phyloP scores from a whole-genome alignment of 1,284 basidiomycete species.

The Cryptococcus neoformans region DNA sequence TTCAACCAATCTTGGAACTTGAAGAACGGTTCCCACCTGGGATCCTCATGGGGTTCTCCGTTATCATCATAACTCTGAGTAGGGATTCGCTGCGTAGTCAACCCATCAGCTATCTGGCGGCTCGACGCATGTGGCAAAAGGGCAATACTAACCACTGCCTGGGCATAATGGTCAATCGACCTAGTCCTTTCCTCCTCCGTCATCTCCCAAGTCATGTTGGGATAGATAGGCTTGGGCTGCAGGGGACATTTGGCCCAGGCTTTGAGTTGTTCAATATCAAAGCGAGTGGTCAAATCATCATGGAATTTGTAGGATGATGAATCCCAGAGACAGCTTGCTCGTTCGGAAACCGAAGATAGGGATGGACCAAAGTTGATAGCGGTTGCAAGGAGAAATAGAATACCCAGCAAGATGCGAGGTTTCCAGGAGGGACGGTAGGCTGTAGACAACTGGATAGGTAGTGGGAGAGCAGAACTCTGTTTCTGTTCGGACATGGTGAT shows the following conservation, averaged over 20 bases:
- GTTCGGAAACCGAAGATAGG: background rate
- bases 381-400: slow-evolving; percentile 14
- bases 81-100: slow-evolving; percentile 30
- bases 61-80: slow-evolving; percentile 48
- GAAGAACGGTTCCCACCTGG: slow-evolving; percentile 46
- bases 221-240: slow-evolving; percentile 36
- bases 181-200: slow-evolving; percentile 26
- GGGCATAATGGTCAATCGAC: slow-evolving; percentile 29
- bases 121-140: background rate
- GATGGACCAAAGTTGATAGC: slow-evolving; percentile 6
- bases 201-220: slow-evolving; percentile 30
- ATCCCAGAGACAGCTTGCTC: too few species aligned
- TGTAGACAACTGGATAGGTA: slow-evolving; percentile 1
- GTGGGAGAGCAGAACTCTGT: background rate
- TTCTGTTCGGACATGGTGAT: slow-evolving; percentile 8
- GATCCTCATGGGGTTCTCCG: slow-evolving; percentile 45
- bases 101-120: background rate
- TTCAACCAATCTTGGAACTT: slow-evolving; percentile 46
- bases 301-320: background rate
- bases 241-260: slow-evolving; percentile 29
- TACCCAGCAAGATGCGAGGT: slow-evolving; percentile 10
- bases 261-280: slow-evolving; percentile 5
- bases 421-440: background rate
- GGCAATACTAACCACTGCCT: slow-evolving; percentile 37
- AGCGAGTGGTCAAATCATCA: background rate